phyloP scores from a whole-genome alignment of 2,329 filamentous ascomycete genomes.

The Fusarium tupiense region DNA sequence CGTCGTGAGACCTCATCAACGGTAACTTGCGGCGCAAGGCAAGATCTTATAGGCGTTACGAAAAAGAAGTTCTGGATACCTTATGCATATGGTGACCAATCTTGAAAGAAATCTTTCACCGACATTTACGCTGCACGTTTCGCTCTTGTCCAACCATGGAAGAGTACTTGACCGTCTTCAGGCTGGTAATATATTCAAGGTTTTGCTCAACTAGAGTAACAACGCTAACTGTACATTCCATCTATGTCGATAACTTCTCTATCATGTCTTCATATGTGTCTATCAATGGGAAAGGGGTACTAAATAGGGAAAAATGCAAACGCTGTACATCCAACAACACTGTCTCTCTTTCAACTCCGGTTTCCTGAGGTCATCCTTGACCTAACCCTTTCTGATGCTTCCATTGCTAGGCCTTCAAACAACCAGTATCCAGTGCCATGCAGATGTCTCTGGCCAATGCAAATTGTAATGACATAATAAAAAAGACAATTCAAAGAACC shows the following conservation, averaged over 20 bases:
- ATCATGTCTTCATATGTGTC: conserved; percentile 15
- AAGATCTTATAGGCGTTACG: conserved; percentile 20
- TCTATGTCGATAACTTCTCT: conserved; percentile 30
- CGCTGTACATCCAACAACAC: conserved; percentile 20
- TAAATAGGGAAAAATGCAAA: conserved; percentile 16
- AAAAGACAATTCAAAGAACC: conserved; percentile 36
- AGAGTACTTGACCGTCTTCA: conserved; percentile 5
- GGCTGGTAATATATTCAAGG: conserved; percentile 9
- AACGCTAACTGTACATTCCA: conserved; percentile 36
- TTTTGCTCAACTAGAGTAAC: conserved; percentile 12
- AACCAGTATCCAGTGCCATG: conserved; percentile 13
- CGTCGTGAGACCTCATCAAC: conserved; percentile 29
- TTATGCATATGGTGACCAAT: conserved; percentile 3
- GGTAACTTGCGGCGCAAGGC: conserved; percentile 6
- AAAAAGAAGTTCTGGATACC: background rate
- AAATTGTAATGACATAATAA: conserved; percentile 25
- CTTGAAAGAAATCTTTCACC: conserved; percentile 5
- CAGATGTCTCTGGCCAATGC: conserved; percentile 35
- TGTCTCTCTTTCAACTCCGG: conserved; percentile 29
- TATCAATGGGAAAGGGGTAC: conserved; percentile 22
- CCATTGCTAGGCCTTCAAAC: conserved; percentile 10
- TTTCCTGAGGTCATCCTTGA: conserved; percentile 26
- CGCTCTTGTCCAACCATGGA: conserved; percentile 16
- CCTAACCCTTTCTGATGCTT: conserved; percentile 13
- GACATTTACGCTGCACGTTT: background rate